Evolutionary conservation across 2,329 filamentous ascomycete genomes (phyloP).

Genomic region (Hypoxylon sp.): DNA sequence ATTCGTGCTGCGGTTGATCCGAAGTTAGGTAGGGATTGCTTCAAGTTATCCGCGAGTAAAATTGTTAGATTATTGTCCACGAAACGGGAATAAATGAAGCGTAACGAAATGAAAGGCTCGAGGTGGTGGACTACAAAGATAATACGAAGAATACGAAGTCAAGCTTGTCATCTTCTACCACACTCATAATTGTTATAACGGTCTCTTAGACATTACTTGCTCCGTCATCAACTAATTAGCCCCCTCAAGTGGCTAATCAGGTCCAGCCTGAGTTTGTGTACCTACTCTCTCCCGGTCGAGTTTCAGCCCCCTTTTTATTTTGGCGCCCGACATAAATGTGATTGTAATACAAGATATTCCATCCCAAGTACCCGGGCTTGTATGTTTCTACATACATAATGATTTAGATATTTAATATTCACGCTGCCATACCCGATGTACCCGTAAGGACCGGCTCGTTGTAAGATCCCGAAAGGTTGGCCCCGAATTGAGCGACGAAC

Average conservation of each 20-base stretch:
- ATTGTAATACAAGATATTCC: conserved; percentile 10
- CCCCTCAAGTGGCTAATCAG: conserved; percentile 6
- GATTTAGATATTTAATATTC: background rate
- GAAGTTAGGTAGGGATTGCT: conserved; percentile 4
- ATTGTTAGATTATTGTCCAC: conserved; percentile 6
- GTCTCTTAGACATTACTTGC: background rate
- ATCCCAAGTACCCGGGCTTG: conserved; percentile 7
- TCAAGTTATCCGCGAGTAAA: conserved; percentile 2
- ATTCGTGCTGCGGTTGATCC: conserved; percentile 2
- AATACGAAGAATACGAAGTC: conserved; percentile 1
- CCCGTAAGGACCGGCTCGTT: background rate
- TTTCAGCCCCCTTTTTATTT: conserved; percentile 4
- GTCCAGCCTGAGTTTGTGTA: background rate
- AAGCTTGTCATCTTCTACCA: background rate
- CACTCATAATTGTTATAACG: background rate
- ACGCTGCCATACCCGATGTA: background rate
- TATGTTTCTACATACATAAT: background rate
- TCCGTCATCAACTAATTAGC: background rate
- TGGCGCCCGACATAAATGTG: conserved; percentile 6
- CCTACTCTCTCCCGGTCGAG: conserved; percentile 1
- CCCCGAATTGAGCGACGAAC: background rate
- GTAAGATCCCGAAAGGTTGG: conserved; percentile 8
- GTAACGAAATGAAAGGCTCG: background rate
- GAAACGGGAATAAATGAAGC: conserved; percentile 18
- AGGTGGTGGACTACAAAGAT: background rate